These are phyloP conservation scores for Linnemannia schmuckeri DNA, from an alignment of 192 early-diverging fungal genomes.

Conservation along the genomic window DNA sequence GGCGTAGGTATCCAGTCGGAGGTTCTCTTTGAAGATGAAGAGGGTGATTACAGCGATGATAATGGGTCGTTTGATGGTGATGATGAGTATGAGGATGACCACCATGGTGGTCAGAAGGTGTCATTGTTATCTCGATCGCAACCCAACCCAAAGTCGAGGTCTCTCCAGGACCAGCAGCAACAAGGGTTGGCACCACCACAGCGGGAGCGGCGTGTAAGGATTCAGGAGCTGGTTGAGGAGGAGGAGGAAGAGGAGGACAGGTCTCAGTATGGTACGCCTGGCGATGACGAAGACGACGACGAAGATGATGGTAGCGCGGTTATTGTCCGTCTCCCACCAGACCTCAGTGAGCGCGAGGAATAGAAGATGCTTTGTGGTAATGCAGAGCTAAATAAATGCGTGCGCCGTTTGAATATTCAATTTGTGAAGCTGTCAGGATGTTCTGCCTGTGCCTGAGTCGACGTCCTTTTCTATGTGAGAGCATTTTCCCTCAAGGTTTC, in stretches of 20 bases:
- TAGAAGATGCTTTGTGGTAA: neutral
- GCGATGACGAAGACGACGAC: conserved; percentile 29
- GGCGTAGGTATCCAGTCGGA: conserved; percentile 8
- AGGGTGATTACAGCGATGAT: conserved; percentile 12
- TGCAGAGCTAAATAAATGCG: neutral
- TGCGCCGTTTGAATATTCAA: neutral
- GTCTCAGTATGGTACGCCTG: neutral
- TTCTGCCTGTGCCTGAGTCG: neutral
- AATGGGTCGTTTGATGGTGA: conserved; percentile 20
- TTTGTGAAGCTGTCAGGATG: too few relatives aligned
- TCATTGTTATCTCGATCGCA: conserved; percentile 39
- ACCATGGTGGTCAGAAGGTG: conserved; percentile 12
- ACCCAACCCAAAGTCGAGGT: conserved; percentile 12
- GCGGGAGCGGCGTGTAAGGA: conserved; percentile 18
- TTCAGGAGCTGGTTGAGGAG: conserved; percentile 14
- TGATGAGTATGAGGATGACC: conserved; percentile 20
- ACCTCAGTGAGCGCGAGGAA: conserved; percentile 1
- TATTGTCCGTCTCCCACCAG: conserved; percentile 25
- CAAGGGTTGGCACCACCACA: neutral
- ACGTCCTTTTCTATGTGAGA: neutral
- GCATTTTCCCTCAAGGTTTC: neutral
- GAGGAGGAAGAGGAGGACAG: neutral
- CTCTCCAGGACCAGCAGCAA: neutral
- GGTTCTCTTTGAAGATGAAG: conserved; percentile 45
- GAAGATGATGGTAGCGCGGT: conserved; percentile 15